phyloP scores from a whole-genome alignment of 768 basidiomycete species.

The Terana coerulea region DNA sequence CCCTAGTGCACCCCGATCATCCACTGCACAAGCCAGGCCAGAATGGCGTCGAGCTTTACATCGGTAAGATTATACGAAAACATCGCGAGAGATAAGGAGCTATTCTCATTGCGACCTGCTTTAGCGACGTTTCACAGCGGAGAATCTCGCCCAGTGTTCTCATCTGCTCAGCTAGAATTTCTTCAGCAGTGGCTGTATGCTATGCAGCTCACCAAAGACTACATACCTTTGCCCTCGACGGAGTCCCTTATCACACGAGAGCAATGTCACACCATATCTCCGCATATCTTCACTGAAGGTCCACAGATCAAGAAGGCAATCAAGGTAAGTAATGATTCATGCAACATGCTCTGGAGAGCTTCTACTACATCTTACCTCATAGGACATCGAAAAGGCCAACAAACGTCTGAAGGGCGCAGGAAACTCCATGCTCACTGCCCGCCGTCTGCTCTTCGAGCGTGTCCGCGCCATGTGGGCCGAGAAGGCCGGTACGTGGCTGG shows the following conservation, averaged over 20 bases:
- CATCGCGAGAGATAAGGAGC: not conserved
- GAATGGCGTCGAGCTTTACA: constrained; percentile 66
- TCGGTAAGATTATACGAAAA: constrained; percentile 42
- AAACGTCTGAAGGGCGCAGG: constrained; percentile 68
- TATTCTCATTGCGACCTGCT: not conserved
- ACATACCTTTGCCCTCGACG: constrained; percentile 72
- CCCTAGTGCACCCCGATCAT: constrained; percentile 65
- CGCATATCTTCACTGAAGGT: constrained; percentile 52
- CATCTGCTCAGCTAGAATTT: constrained; percentile 83
- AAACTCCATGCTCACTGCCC: constrained; percentile 42
- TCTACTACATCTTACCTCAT: not conserved
- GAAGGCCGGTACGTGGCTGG: constrained; percentile 68
- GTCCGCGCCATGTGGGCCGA: constrained; percentile 60
- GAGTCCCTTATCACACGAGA: constrained; percentile 66
- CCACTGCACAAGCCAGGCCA: constrained; percentile 63
- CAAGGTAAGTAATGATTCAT: constrained; percentile 40
- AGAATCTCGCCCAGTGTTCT: constrained; percentile 76
- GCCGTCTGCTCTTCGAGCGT: constrained; percentile 65
- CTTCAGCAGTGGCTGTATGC: constrained; percentile 80
- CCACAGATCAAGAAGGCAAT: constrained; percentile 52
- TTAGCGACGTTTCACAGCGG: constrained; percentile 66
- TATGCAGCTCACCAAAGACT: constrained; percentile 58
- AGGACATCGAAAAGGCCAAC: constrained; percentile 81
- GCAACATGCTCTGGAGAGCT: not conserved
- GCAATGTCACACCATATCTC: constrained; percentile 54